These are phyloP conservation scores for Russula lepida DNA, from an alignment of 768 basidiomycete species.

Conservation along the genomic window DNA sequence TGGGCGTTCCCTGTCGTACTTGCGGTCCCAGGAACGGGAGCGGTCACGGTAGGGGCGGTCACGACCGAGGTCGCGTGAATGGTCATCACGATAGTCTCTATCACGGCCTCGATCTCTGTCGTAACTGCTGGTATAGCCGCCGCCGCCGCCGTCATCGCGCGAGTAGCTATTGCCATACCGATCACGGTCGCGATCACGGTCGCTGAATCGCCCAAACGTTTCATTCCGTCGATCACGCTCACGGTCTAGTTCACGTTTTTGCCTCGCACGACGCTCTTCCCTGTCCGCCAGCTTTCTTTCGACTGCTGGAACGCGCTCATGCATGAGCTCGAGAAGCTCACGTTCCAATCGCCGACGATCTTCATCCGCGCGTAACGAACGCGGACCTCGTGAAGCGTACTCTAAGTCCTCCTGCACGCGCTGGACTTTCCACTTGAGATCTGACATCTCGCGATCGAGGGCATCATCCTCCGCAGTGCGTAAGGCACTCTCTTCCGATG, in stretches of 20 bases:
- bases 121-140: constrained; percentile 28
- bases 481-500: constrained; percentile 50
- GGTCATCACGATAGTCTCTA: constrained; percentile 32
- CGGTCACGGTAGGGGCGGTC: constrained; percentile 30
- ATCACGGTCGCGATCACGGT: constrained; percentile 31
- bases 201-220: constrained; percentile 60
- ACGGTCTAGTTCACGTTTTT: constrained; percentile 68
- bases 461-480: constrained; percentile 78
- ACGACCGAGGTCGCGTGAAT: constrained; percentile 36
- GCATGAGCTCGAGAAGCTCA: constrained; percentile 76
- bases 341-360: constrained; percentile 82
- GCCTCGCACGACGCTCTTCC: constrained; percentile 66
- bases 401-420: constrained; percentile 89
- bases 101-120: constrained; percentile 38
- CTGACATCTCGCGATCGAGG: constrained; percentile 83
- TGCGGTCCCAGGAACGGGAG: constrained; percentile 23
- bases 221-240: constrained; percentile 84
- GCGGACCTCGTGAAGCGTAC: constrained; percentile 69
- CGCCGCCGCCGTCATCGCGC: constrained; percentile 28
- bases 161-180: constrained; percentile 27
- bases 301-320: constrained; percentile 85
- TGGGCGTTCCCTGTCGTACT: constrained; percentile 29
- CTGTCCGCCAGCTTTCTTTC: constrained; percentile 75
- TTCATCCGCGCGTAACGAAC: constrained; percentile 67
- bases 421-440: constrained; percentile 76